Conservation (phyloP, 805 yeast species). For the Ogataea dorogensis region DNA sequence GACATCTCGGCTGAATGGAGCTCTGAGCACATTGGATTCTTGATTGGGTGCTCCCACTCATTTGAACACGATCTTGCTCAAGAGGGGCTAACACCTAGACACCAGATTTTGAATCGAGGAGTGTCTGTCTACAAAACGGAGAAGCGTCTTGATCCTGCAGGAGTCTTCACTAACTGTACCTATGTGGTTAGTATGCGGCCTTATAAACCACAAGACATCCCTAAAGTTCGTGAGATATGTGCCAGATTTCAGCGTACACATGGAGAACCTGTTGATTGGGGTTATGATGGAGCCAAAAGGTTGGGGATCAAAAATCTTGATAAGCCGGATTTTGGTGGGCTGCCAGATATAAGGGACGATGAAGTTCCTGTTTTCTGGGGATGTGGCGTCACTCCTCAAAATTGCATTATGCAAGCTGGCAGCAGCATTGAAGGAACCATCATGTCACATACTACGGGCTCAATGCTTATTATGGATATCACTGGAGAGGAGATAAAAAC, state of each 20-base stretch:
- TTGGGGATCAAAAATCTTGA: conserved; percentile 36
- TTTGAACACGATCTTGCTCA: conserved; percentile 36
- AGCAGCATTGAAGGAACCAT: conserved; percentile 31
- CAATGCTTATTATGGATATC: conserved; percentile 37
- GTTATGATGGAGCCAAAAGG: conserved; percentile 36
- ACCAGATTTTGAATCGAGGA: conserved; percentile 19
- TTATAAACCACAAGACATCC: conserved; percentile 31
- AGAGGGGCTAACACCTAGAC: conserved; percentile 34
- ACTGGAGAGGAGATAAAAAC: conserved; percentile 24
- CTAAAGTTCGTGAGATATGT: conserved; percentile 33
- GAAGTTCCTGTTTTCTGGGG: conserved; percentile 46
- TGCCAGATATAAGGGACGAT: conserved; percentile 30
- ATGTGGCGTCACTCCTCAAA: conserved; percentile 44
- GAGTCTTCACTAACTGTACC: conserved; percentile 31
- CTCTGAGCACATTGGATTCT: conserved; percentile 37
- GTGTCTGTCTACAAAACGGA: conserved; percentile 32
- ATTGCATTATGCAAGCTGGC: conserved; percentile 32
- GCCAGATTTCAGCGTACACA: conserved; percentile 33
- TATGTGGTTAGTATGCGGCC: conserved; percentile 46
- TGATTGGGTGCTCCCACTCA: conserved; percentile 43
- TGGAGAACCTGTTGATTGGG: conserved; percentile 45
- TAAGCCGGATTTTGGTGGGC: conserved; percentile 39
- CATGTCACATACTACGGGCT: conserved; percentile 38
- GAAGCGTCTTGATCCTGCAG: conserved; percentile 31
- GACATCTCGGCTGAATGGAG: conserved; percentile 36